Evolutionary conservation across 768 basidiomycete species (phyloP).

Genomic region (Hygrophoropsis aurantiaca): DNA sequence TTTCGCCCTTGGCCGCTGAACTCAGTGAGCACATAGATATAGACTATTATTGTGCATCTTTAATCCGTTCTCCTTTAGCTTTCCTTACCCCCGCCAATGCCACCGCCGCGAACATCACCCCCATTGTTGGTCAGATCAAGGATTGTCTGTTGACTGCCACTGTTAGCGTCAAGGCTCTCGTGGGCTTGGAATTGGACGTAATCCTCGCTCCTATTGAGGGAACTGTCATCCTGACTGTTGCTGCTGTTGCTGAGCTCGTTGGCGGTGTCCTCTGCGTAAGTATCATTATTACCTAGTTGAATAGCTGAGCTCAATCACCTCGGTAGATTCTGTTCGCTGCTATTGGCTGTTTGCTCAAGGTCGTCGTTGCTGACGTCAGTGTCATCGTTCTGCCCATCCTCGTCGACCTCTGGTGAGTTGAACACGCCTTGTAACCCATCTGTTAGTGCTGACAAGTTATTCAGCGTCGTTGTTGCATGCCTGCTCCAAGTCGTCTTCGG

Average conservation of each 20-base stretch:
- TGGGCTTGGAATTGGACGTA: constrained; percentile 14
- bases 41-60: neutral
- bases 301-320: too few relatives aligned
- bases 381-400: constrained; percentile 17
- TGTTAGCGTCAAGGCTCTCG: constrained; percentile 23
- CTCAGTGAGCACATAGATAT: constrained; percentile 24
- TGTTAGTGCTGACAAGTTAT: too few relatives aligned
- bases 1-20: constrained; percentile 13
- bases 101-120: constrained; percentile 18
- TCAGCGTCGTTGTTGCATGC: neutral
- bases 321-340: constrained; percentile 27
- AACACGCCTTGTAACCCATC: too few relatives aligned
- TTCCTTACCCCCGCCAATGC: constrained; percentile 22
- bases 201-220: constrained; percentile 26
- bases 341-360: constrained; percentile 19
- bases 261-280: constrained; percentile 21
- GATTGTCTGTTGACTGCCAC: constrained; percentile 19
- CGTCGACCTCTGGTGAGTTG: constrained; percentile 12
- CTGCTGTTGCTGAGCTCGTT: constrained; percentile 23
- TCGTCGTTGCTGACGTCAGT: constrained; percentile 10
- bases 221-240: constrained; percentile 22
- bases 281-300: neutral
- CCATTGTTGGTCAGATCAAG: constrained; percentile 23
- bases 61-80: constrained; percentile 12
- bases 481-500: constrained; percentile 1